Conservation (phyloP, 495 filamentous ascomycete genomes). For the Aspergillus kassunensis region DNA sequence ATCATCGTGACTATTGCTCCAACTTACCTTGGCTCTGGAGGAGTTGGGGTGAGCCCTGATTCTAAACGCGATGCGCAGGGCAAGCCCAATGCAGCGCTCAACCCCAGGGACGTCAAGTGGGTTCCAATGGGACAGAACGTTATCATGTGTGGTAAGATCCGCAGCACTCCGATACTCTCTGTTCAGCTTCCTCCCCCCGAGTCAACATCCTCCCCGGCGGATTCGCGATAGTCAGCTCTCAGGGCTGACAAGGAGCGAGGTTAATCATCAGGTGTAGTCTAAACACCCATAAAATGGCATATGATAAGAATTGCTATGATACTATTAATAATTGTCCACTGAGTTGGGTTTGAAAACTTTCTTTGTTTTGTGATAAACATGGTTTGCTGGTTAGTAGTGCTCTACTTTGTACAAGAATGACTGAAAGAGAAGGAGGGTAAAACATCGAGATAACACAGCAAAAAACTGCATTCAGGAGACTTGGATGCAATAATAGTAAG, state of each 20-base stretch:
- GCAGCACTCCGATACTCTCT: constrained; percentile 7
- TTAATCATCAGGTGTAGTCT: not conserved
- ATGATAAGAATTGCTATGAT: not conserved
- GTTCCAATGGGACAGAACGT: constrained; percentile 69
- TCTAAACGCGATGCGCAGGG: constrained; percentile 46
- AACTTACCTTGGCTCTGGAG: constrained; percentile 73
- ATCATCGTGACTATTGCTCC: constrained; percentile 84
- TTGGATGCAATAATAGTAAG: too few relatives aligned
- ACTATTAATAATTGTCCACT: not conserved
- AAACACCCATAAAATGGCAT: not conserved
- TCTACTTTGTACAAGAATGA: too few relatives aligned
- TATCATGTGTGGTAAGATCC: constrained; percentile 66
- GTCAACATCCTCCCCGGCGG: not conserved
- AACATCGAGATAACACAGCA: not conserved
- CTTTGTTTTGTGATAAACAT: not conserved
- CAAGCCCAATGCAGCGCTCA: constrained; percentile 51
- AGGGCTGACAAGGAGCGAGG: not conserved
- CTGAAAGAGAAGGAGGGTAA: too few relatives aligned
- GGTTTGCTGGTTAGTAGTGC: too few relatives aligned
- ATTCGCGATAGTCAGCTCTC: not conserved
- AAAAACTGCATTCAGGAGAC: too few relatives aligned
- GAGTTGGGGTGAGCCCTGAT: constrained; percentile 66
- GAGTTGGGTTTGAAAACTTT: not conserved
- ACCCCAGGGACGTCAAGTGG: constrained; percentile 67
- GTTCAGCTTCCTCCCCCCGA: not conserved